Percentiles rank a stretch among this genome's conserved stretches.
phyloP scores from a whole-genome alignment of 164 flowering plant genomes.

The Protea cynaroides region DNA sequence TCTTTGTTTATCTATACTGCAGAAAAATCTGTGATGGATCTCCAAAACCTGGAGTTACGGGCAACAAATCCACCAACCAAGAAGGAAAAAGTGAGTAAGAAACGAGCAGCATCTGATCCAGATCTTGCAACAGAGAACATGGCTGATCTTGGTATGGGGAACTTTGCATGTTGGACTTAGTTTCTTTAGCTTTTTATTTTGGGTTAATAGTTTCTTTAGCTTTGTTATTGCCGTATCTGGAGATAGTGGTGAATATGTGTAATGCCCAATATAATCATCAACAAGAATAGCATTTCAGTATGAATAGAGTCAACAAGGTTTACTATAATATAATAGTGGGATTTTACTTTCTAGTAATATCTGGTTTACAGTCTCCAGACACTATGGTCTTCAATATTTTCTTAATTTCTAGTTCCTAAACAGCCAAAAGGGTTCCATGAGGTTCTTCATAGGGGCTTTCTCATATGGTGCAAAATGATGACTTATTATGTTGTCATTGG shows the following conservation, averaged over 20 bases:
- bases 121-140: constrained; percentile 11
- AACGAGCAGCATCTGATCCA: constrained; percentile 34
- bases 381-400: too few species aligned
- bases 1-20: neutral
- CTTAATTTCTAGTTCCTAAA: too few species aligned
- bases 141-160: constrained; percentile 26
- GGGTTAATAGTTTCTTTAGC: neutral
- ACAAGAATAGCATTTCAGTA: too few species aligned
- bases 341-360: too few species aligned
- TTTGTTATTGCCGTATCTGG: neutral
- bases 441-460: too few species aligned
- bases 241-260: neutral
- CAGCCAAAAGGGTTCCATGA: too few species aligned
- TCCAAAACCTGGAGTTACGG: constrained; percentile 8
- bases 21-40: constrained; percentile 7
- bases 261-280: neutral
- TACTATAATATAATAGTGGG: too few species aligned
- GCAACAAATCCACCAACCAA: constrained; percentile 12
- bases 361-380: too few species aligned
- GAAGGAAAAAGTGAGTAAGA: constrained; percentile 30
- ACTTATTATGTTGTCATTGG: too few species aligned
- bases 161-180: neutral
- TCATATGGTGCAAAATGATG: too few species aligned
- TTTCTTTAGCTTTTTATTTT: neutral
- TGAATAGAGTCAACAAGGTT: too few species aligned